These are phyloP conservation scores for Cytospora leucostoma DNA, from an alignment of 2,329 filamentous ascomycete species.

Conservation along the genomic window DNA sequence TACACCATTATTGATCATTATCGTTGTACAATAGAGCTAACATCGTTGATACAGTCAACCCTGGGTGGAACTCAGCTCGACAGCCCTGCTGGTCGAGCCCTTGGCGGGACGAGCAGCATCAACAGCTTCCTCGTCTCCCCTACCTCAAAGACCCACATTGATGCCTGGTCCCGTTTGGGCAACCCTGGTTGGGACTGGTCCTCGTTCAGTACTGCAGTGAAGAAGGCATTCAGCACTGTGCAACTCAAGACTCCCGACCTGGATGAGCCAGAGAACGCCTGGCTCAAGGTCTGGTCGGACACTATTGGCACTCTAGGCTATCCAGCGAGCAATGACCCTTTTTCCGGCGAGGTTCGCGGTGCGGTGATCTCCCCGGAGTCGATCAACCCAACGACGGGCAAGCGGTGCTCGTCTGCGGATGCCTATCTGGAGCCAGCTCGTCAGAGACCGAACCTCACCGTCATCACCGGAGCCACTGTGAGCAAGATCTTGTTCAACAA, in stretches of 20 bases:
- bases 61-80: not conserved
- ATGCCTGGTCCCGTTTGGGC: constrained; percentile 34
- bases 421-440: no score
- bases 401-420: no score
- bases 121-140: constrained; percentile 31
- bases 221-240: not conserved
- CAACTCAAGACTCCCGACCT: not conserved
- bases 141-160: constrained; percentile 27
- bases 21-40: no score
- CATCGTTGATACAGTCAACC: not conserved
- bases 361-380: no score
- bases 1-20: no score
- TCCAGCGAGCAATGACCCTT: no score
- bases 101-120: constrained; percentile 4
- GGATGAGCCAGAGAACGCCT: not conserved
- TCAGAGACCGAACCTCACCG: no score
- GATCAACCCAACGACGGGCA: no score
- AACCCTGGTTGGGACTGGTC: constrained; percentile 33
- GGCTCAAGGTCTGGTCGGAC: no score
- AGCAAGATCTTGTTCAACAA: constrained; percentile 29
- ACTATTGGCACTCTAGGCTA: no score
- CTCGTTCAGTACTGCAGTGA: not conserved
- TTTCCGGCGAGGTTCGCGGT: no score
- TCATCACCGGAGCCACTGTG: constrained; percentile 14
- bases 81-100: not conserved